A percentile compares a stretch with the other conserved stretches of the same genome.
These are phyloP conservation scores for Penicillium expansum DNA, from an alignment of 2,329 filamentous ascomycete genomes.

Conservation along the genomic window DNA sequence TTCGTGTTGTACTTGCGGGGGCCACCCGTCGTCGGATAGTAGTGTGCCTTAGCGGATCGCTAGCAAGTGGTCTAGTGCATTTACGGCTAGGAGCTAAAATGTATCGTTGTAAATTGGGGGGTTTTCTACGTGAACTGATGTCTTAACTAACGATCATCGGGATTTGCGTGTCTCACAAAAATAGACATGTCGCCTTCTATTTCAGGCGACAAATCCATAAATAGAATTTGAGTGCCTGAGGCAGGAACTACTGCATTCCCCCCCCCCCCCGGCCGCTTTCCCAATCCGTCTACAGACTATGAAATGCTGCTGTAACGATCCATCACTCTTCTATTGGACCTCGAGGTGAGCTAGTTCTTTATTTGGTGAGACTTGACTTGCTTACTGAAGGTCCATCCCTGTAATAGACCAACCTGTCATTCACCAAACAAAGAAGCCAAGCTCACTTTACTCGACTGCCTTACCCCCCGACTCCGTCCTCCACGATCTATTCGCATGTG, in stretches of 20 bases:
- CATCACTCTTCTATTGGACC: slow-evolving; percentile 4
- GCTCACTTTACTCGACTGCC: slow-evolving; percentile 3
- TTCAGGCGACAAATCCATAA: neutral
- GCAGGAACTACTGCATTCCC: slow-evolving; percentile 3
- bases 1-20: neutral
- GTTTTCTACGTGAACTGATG: too few relatives aligned
- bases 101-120: neutral
- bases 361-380: neutral
- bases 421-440: slow-evolving; percentile 9
- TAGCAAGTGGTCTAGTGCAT: neutral
- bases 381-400: neutral
- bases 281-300: slow-evolving; percentile 25
- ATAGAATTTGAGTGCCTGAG: slow-evolving; percentile 12
- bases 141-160: neutral
- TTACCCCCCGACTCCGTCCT: slow-evolving; percentile 14
- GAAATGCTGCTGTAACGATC: slow-evolving; percentile 11
- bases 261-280: slow-evolving; percentile 20
- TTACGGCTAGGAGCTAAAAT: neutral
- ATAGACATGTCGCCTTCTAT: neutral
- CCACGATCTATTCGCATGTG: slow-evolving; percentile 16
- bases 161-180: slow-evolving; percentile 9
- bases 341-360: slow-evolving; percentile 1
- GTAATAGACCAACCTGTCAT: neutral
- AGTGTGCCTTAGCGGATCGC: slow-evolving; percentile 2
- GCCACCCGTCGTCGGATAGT: neutral